phyloP scores from a whole-genome alignment of 2,329 filamentous ascomycete species.

The Botryotinia convoluta region DNA sequence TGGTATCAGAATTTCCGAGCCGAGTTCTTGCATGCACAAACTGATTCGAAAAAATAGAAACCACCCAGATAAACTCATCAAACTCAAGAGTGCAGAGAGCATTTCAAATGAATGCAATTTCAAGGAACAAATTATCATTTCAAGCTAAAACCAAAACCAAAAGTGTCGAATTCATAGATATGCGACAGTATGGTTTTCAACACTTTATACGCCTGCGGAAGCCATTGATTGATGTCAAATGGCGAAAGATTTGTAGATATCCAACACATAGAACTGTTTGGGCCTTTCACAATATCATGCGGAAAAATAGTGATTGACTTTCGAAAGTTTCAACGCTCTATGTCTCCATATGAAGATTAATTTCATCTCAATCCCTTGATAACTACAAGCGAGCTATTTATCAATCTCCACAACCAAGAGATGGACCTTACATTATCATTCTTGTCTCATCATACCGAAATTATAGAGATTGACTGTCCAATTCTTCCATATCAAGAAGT shows the following conservation, averaged over 20 bases:
- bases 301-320: not conserved
- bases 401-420: too few species aligned
- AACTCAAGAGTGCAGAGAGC: too few species aligned
- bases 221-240: too few species aligned
- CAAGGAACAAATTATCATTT: not conserved
- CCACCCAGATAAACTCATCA: too few species aligned
- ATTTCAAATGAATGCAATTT: not conserved
- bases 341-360: not conserved
- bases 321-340: not conserved
- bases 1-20: not conserved
- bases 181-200: not conserved
- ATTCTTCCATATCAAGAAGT: too few species aligned
- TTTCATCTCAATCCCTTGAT: too few species aligned
- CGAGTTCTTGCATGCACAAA: too few species aligned
- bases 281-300: rapidly evolving
- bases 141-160: not conserved
- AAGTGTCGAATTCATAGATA: not conserved
- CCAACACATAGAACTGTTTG: not conserved
- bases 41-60: too few species aligned
- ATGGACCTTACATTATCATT: rapidly evolving
- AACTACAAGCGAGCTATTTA: not conserved
- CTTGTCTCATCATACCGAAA: not conserved
- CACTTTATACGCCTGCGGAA: not conserved
- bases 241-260: not conserved
- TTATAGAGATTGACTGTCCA: not conserved